Percentiles rank a stretch among this genome's conserved stretches.
Conservation (phyloP, 768 basidiomycete species). For the Termitomyces sp. region DNA sequence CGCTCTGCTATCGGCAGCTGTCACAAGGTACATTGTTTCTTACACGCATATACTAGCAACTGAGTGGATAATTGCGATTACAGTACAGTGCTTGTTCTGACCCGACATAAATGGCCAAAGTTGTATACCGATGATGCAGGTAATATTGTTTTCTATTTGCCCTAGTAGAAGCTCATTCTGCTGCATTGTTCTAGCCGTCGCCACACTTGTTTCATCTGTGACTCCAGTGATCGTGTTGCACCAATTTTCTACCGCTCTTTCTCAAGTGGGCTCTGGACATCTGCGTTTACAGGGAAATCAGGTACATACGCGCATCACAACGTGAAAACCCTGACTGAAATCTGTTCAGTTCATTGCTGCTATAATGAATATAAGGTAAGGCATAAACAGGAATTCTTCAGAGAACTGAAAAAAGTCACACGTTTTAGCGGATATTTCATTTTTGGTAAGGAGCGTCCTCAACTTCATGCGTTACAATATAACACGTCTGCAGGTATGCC, state of each 20-base stretch:
- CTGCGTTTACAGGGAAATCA: slow-evolving; percentile 80
- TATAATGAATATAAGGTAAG: slow-evolving; percentile 65
- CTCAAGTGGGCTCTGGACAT: slow-evolving; percentile 64
- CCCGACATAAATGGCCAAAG: neutral
- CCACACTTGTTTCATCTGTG: slow-evolving; percentile 56
- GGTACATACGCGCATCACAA: slow-evolving; percentile 23
- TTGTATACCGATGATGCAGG: neutral
- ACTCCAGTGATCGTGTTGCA: slow-evolving; percentile 41
- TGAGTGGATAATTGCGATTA: neutral
- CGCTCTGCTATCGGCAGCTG: neutral
- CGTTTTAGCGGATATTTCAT: slow-evolving; percentile 1
- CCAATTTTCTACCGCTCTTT: slow-evolving; percentile 66
- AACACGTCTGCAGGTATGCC: slow-evolving; percentile 1
- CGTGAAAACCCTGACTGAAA: neutral
- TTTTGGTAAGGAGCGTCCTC: neutral
- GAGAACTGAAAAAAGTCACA: neutral
- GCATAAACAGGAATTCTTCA: neutral
- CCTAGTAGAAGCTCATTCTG: neutral
- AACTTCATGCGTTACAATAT: too few species aligned
- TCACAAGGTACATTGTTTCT: neutral
- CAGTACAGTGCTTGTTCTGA: neutral
- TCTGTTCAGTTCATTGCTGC: slow-evolving; percentile 57
- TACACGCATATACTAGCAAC: too few species aligned
- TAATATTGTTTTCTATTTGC: neutral
- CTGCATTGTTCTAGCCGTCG: slow-evolving; percentile 37